These are phyloP conservation scores for Colletotrichum coccodes DNA, from an alignment of 2,329 filamentous ascomycete species.

Conservation along the genomic window DNA sequence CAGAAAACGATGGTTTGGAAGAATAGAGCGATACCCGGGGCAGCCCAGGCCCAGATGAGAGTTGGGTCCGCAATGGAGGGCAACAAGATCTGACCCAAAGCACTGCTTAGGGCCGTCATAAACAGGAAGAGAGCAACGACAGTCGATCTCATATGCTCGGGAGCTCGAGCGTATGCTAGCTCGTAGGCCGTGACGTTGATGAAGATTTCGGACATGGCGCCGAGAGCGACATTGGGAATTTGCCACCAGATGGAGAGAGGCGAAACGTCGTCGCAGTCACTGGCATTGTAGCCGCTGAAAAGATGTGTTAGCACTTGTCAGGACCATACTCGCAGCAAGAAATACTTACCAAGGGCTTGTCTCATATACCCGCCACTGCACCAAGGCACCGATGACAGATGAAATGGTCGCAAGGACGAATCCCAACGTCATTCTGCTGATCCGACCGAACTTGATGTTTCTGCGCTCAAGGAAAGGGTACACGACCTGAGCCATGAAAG, in stretches of 20 bases:
- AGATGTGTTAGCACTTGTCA: background rate
- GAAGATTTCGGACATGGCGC: constrained; percentile 66
- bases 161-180: constrained; percentile 76
- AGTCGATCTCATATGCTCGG: constrained; percentile 70
- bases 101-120: constrained; percentile 66
- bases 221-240: constrained; percentile 57
- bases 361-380: constrained; percentile 69
- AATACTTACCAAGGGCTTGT: constrained; percentile 55
- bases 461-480: constrained; percentile 65
- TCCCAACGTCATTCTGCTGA: constrained; percentile 66
- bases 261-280: constrained; percentile 48
- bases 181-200: constrained; percentile 72
- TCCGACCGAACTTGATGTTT: constrained; percentile 66
- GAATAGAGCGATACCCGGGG: constrained; percentile 38
- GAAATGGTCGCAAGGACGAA: constrained; percentile 60
- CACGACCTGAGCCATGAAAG: constrained; percentile 61
- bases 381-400: constrained; percentile 65
- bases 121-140: constrained; percentile 67
- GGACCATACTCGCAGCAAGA: no score
- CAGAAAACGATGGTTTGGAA: constrained; percentile 38
- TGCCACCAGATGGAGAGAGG: constrained; percentile 64
- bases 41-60: constrained; percentile 38
- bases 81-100: constrained; percentile 55
- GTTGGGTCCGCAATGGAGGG: constrained; percentile 53
- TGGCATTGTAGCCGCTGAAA: constrained; percentile 52